Evolutionary conservation across 257 asterid species (phyloP).

Genomic region (Nicotiana benthamiana): DNA sequence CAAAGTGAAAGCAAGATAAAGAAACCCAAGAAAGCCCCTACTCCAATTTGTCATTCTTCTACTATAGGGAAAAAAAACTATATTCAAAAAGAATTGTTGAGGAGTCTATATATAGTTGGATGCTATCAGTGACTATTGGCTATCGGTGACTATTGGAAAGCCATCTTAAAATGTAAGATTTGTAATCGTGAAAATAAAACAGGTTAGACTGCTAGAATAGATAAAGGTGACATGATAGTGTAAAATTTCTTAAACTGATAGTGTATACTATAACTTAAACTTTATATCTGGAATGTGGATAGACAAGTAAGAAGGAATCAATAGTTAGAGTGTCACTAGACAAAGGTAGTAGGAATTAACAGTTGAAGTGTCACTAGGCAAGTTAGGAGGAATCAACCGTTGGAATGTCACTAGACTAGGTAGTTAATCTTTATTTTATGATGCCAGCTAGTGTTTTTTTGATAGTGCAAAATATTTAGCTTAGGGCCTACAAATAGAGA

Average conservation of each 20-base stretch:
- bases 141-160: too few species aligned
- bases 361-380: too few species aligned
- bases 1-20: conserved; percentile 8
- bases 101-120: background rate
- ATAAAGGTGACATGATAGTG: too few species aligned
- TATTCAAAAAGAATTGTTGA: background rate
- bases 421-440: conserved; percentile 16
- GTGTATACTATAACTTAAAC: too few species aligned
- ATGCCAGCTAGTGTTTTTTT: conserved; percentile 20
- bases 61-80: background rate
- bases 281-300: background rate
- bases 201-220: too few species aligned
- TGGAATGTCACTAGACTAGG: conserved; percentile 39
- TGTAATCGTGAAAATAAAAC: too few species aligned
- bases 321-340: conserved; percentile 45
- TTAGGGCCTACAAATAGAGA: background rate
- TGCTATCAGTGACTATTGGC: too few species aligned
- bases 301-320: conserved; percentile 3
- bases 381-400: conserved; percentile 21
- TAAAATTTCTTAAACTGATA: too few species aligned
- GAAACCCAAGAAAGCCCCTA: background rate
- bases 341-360: background rate
- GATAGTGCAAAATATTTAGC: conserved; percentile 26
- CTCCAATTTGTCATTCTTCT: conserved; percentile 11
- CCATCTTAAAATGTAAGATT: too few species aligned